Base-by-base conservation (phyloP, 177 flowering plant species). In the Tripterygium wilfordii region DNA sequence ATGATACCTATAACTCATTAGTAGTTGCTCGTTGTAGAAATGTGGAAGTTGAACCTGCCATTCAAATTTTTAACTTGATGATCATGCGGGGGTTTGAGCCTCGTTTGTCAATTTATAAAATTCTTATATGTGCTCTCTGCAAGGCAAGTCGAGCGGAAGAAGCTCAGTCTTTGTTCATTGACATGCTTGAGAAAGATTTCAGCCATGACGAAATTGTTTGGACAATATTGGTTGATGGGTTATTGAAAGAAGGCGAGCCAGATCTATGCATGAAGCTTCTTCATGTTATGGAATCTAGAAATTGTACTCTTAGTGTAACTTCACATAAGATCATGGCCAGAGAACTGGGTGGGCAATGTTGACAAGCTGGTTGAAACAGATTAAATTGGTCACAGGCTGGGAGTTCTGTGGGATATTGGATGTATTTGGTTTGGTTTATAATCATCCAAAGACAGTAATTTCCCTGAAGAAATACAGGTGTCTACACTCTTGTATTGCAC, bases 171-270 rank as follows among this genome's bases (percentile, higher is more conserved):
- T 45, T 84, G 54, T 82, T 82, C 48, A 60, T 65, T 37, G 54
- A 51, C 43, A 54, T 87, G 79, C 74, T 87, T 66, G 67, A 60
- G 43, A 53, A 61, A 48, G 58, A 69, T 17, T 68, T 79, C 79
- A 80, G 66, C 68, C 43, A 61, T 43, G 85, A 88, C 78, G 88
- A 80, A 65, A 58, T 88, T 77, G 84, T 74, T 46, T 88, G 96
- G 90, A 76, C 83, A 6, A 60, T 88, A 33, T 65, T 88, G 47
- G 39, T 78, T 62, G 96, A 88, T 58, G 85, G 94, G 43, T 66
- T 88, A 43, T 56, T 85, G 51, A 75, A 74, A 66, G 69, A 70
- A 60, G 86, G 76, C 41, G 42, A 71, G 12, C 30, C 74, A 22
- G 72, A 72, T 46, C 18, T 57, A 15, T 83, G 91, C 65, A 56